Base-by-base conservation (phyloP, 2,329 filamentous ascomycete species). In the Nigrospora osmanthi region DNA sequence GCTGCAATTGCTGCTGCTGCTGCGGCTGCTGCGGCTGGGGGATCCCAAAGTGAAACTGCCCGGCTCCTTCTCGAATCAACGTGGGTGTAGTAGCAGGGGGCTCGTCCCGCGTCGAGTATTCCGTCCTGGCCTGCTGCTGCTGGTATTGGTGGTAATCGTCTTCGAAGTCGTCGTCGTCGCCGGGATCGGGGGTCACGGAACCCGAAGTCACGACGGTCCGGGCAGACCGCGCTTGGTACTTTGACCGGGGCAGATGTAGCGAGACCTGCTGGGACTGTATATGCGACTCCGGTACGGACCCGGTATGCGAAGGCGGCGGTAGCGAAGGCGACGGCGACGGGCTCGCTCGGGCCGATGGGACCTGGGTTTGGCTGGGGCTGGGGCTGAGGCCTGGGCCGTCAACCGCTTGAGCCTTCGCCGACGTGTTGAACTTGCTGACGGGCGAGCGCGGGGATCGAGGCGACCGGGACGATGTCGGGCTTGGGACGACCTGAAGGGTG, bases 391-490 rank as follows among this genome's bases (percentile, higher is more conserved):
- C 11, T 19, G 34, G 40, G 33, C 40, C 19, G 15, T 42, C 32
- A 23, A 33, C n/a, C n/a, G 33, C 33, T 42, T 42, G 40, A 32
- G 40, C 32, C 40, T 54, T 57, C 13, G 51, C 54, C 12, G 53
- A 19, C 14, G 57, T 50, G 41, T 53, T 58, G 52, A 59, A 58
- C 42, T 57, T 60, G 53, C 57, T 55, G 47, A 61, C 56, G 10
- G 60, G 60, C 30, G 60, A 61, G 36, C 58, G 58, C 38, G 60
- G 60, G 19, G 60, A 62, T 35, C 52, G 56, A 28, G 58, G 52
- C 40, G 59, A 60, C 46, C 50, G 60, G 43, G 60, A 59, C 30
- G 57, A 49, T 23, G 47, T 35, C 23, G 58, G 52, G 35, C 43
- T 44, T 38, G 59, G 53, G 39, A 53, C 49, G 35, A 58, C 50